A percentile compares a stretch with the other conserved stretches of the same genome.
phyloP scores from a whole-genome alignment of 2,329 filamentous ascomycete genomes.

The Botrytis byssoidea region DNA sequence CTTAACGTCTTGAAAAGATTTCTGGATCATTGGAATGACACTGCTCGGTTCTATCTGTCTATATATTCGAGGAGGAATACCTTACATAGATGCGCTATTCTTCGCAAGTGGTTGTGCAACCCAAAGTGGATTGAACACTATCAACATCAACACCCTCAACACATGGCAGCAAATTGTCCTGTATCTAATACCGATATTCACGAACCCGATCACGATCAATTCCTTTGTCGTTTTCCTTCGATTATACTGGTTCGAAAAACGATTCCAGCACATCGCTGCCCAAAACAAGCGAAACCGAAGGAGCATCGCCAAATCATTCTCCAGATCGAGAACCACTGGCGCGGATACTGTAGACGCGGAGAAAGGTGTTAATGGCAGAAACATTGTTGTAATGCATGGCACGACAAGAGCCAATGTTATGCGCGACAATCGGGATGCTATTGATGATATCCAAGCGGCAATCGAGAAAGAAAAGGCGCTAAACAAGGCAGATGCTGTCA shows the following conservation, averaged over 20 bases:
- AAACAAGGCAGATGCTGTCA: constrained; percentile 26
- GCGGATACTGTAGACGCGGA: constrained; percentile 45
- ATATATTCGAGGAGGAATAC: constrained; percentile 61
- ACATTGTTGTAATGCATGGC: constrained; percentile 65
- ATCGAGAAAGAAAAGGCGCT: constrained; percentile 27
- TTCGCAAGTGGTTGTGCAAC: constrained; percentile 84
- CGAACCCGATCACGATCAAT: constrained; percentile 82
- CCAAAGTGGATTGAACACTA: constrained; percentile 88
- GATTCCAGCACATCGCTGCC: constrained; percentile 79
- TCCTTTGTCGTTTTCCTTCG: constrained; percentile 86
- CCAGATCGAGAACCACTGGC: constrained; percentile 51
- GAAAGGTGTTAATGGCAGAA: constrained; percentile 61
- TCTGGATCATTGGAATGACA: constrained; percentile 73
- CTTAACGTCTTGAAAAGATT: constrained; percentile 51
- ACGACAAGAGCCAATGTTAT: constrained; percentile 52
- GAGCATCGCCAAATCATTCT: constrained; percentile 61
- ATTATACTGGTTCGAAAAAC: constrained; percentile 97
- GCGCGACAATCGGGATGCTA: constrained; percentile 59
- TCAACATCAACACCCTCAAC: constrained; percentile 64
- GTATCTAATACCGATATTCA: constrained; percentile 68
- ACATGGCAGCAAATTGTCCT: constrained; percentile 73
- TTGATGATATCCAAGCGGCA: constrained; percentile 19
- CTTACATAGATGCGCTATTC: constrained; percentile 86
- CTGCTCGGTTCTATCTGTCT: constrained; percentile 76
- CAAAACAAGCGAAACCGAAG: constrained; percentile 68